Percentiles rank a stretch among this genome's conserved stretches.
phyloP scores from a whole-genome alignment of 225 moss, liverwort and hornwort species.

The Asterella californica region DNA sequence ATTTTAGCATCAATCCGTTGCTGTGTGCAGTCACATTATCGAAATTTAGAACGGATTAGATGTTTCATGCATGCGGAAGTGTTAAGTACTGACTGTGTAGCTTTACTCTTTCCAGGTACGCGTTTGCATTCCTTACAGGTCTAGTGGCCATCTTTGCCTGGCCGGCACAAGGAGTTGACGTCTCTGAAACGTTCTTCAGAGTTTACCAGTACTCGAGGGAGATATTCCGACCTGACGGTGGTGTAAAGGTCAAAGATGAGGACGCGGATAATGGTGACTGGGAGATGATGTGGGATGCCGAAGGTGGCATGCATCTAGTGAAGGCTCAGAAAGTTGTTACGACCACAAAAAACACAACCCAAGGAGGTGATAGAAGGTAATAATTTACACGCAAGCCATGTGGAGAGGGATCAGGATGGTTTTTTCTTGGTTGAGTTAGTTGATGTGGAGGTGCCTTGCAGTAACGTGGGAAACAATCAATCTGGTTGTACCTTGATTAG shows the following conservation, averaged over 20 bases:
- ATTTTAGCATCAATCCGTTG: too few relatives aligned
- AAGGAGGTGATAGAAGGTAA: slow-evolving; percentile 19
- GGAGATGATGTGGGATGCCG: slow-evolving; percentile 92
- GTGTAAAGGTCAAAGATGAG: slow-evolving; percentile 66
- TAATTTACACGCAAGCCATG: not conserved
- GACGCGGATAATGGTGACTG: slow-evolving; percentile 64
- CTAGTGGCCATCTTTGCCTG: slow-evolving; percentile 57
- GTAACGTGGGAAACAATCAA: too few relatives aligned
- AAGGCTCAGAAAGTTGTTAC: slow-evolving; percentile 50
- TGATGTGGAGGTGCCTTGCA: too few relatives aligned
- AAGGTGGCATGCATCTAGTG: slow-evolving; percentile 77
- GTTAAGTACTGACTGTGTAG: too few relatives aligned
- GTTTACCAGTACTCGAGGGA: slow-evolving; percentile 38
- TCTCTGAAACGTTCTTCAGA: slow-evolving; percentile 37
- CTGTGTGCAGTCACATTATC: too few relatives aligned
- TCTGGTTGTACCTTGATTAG: not conserved
- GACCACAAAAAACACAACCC: slow-evolving; percentile 31
- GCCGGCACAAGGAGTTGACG: slow-evolving; percentile 55
- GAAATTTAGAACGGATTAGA: too few relatives aligned
- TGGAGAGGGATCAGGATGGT: not conserved
- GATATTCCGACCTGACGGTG: slow-evolving; percentile 40
- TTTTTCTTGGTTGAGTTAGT: not conserved
- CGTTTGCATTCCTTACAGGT: slow-evolving; percentile 47
- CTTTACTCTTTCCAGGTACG: slow-evolving; percentile 48
- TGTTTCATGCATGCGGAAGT: too few relatives aligned